Base-by-base conservation (phyloP, 176 grass and related monocot genomes). In the Chloris gayana region DNA sequence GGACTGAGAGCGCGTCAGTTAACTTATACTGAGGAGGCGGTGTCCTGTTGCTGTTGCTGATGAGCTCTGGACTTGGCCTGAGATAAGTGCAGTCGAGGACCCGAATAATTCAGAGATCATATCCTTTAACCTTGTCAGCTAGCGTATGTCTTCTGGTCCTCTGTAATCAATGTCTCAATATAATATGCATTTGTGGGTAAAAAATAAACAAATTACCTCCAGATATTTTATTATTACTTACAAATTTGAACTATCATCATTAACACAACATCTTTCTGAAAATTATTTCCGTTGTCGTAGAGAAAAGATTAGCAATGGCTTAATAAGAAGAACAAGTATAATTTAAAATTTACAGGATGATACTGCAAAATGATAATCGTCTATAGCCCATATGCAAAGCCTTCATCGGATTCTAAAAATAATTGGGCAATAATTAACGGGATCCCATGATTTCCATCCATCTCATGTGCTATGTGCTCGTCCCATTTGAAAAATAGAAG, bases 21-120 rank as follows among this genome's bases (percentile, higher is more conserved):
- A 7, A 59, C n/a, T 59, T 59, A 59, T 59, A 17, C 22, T 2
- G 53, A 56, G 56, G 12, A n/a, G n/a, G n/a, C 42, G 57, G 74
- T 77, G 74, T 46, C 39, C 21, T 34, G 83, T 59, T 47, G 84
- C 69, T 69, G 53, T 45, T 34, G n/a, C n/a, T 50, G 47, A 17
- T 50, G 47, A 18, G 69, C 7, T 34, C 42, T 59, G 67, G 75
- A 85, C 75, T 73, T 44, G 75, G 76, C 45, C 67, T 27, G 21
- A 2, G 9, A 22, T 3, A 80, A 2, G 75, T 86, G 62, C 70
- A 24, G 3, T 24, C 39, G 39, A 24, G 50, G 42, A 5, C 84
- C 70, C 75, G 38, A 4, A 1, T 0, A 61, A 81, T 4, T 68
- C 26, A 0, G 47, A n/a, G 59, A 0, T n/a, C 33, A n/a, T 68